Evolutionary conservation across 352 stramenopile genomes (phyloP).

Genomic region (Globisporangium mamillatum): DNA sequence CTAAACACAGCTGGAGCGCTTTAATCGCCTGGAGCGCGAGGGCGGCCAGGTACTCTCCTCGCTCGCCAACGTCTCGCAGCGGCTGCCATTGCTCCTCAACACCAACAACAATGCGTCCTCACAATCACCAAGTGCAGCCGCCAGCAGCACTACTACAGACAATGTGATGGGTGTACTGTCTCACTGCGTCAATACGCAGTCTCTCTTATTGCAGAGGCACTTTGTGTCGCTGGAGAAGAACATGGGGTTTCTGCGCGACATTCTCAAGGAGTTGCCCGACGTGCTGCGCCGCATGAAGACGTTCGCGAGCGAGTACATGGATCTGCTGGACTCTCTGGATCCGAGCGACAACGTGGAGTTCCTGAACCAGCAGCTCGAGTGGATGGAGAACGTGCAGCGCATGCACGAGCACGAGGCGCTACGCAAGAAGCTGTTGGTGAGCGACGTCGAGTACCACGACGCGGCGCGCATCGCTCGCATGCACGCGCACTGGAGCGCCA

Average conservation of each 20-base stretch:
- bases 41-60: constrained; percentile 64
- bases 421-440: constrained; percentile 54
- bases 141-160: neutral
- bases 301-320: constrained; percentile 32
- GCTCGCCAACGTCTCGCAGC: constrained; percentile 61
- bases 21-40: constrained; percentile 50
- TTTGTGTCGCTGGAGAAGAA: constrained; percentile 73
- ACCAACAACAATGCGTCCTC: constrained; percentile 2
- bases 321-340: constrained; percentile 29
- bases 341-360: constrained; percentile 6
- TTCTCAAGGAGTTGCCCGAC: constrained; percentile 49
- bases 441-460: constrained; percentile 55
- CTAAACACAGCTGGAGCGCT: constrained; percentile 38
- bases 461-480: constrained; percentile 29
- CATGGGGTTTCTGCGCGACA: constrained; percentile 45
- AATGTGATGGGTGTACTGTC: constrained; percentile 43
- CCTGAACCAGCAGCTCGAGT: constrained; percentile 46
- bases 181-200: constrained; percentile 32
- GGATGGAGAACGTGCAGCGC: constrained; percentile 66
- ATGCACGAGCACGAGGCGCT: constrained; percentile 69
- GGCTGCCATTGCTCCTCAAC: constrained; percentile 41
- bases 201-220: constrained; percentile 55
- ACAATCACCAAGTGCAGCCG: neutral
- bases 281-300: constrained; percentile 37
- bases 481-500: constrained; percentile 43